A percentile compares a stretch with the other conserved stretches of the same genome.
phyloP scores from a whole-genome alignment of 441 rosid species.

The Pelargonium fulgidum region DNA sequence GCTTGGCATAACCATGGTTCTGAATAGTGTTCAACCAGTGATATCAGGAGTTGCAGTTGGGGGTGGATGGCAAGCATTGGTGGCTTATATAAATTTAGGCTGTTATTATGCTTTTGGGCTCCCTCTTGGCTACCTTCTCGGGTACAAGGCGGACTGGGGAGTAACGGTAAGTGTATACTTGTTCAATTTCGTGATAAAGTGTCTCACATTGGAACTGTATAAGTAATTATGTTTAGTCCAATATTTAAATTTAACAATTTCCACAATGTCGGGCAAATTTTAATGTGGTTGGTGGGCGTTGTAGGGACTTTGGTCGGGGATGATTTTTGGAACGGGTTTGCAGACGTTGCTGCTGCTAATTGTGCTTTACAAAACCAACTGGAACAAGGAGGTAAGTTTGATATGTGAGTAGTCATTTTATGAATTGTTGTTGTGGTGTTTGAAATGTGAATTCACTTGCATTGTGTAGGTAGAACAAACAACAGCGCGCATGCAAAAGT shows the following conservation, averaged over 20 bases:
- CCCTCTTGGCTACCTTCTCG: constrained; percentile 65
- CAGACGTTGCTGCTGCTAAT: constrained; percentile 56
- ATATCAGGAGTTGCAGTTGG: constrained; percentile 92
- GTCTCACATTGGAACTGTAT: too few species aligned
- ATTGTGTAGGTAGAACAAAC: too few species aligned
- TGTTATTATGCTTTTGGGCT: constrained; percentile 65
- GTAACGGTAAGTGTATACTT: constrained; percentile 36
- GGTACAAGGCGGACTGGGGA: constrained; percentile 56
- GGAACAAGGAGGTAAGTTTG: constrained; percentile 68
- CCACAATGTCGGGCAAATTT: too few species aligned
- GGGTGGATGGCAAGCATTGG: constrained; percentile 81
- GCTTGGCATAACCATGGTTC: constrained; percentile 69
- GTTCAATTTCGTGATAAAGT: too few species aligned
- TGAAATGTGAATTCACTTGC: too few species aligned
- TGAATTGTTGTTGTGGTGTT: too few species aligned
- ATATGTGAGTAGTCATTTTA: too few species aligned
- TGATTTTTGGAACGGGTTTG: constrained; percentile 64
- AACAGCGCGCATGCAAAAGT: too few species aligned
- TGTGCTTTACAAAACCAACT: constrained; percentile 60
- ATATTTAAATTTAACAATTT: not conserved
- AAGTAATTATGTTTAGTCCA: too few species aligned
- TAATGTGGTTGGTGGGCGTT: too few species aligned
- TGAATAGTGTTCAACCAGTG: constrained; percentile 77
- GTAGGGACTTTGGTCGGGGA: constrained; percentile 77
- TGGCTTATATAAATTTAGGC: constrained; percentile 71